phyloP scores from a whole-genome alignment of 2,329 filamentous ascomycete species.

The Metarhizium anisopliae region DNA sequence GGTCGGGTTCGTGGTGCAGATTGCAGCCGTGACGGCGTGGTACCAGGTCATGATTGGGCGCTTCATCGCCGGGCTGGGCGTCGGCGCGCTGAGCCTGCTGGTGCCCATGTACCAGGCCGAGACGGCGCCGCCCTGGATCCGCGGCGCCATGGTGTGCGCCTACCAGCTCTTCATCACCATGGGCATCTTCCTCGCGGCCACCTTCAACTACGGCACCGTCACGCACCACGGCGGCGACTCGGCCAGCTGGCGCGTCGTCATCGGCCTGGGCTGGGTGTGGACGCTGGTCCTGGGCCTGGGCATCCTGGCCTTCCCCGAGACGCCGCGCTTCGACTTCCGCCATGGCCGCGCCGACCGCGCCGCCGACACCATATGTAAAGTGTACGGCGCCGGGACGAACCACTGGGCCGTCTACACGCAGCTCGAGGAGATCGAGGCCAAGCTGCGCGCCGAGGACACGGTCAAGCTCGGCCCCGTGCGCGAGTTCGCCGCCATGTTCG shows the following conservation, averaged over 20 bases:
- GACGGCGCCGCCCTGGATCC: constrained; percentile 56
- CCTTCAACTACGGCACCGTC: constrained; percentile 54
- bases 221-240: constrained; percentile 34
- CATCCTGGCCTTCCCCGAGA: constrained; percentile 43
- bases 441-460: constrained; percentile 38
- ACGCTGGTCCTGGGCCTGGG: constrained; percentile 37
- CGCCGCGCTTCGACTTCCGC: constrained; percentile 42
- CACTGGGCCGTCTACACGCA: constrained; percentile 37
- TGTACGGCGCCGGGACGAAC: constrained; percentile 35
- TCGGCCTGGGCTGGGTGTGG: constrained; percentile 43
- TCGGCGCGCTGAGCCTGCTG: constrained; percentile 55
- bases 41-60: constrained; percentile 58
- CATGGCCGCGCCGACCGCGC: constrained; percentile 36
- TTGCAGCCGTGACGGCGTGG: constrained; percentile 47
- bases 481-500: constrained; percentile 51
- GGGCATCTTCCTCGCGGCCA: constrained; percentile 53
- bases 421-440: constrained; percentile 43
- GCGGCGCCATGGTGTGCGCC: constrained; percentile 54
- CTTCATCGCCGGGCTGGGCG: constrained; percentile 56
- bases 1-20: constrained; percentile 60
- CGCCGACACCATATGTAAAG: constrained; percentile 35
- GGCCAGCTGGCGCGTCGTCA: constrained; percentile 52
- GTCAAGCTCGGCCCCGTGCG: constrained; percentile 30
- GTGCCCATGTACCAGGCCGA: constrained; percentile 71
- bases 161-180: constrained; percentile 68